phyloP scores from a whole-genome alignment of 2,329 filamentous ascomycete species.

The Xylariaceae sp. region DNA sequence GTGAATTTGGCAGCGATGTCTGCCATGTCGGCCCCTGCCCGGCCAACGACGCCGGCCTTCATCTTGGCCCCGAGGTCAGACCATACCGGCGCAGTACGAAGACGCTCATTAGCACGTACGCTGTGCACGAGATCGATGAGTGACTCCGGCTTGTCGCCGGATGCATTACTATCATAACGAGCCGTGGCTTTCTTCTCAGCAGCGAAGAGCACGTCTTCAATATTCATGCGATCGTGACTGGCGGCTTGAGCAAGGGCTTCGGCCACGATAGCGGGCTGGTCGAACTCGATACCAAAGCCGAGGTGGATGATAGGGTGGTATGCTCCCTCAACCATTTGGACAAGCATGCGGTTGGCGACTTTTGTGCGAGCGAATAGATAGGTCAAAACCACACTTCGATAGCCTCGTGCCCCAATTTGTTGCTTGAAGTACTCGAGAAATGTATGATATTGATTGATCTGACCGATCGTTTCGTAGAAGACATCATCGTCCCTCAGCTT shows the following conservation, averaged over 20 bases:
- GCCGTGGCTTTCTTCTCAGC: slow-evolving; percentile 19
- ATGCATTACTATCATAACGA: no score
- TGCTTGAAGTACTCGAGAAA: slow-evolving; percentile 68
- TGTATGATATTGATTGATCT: slow-evolving; percentile 54
- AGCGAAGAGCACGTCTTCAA: slow-evolving; percentile 50
- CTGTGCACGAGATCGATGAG: slow-evolving; percentile 31
- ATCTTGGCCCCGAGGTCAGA: slow-evolving; percentile 49
- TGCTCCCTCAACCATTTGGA: slow-evolving; percentile 55
- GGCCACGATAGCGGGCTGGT: slow-evolving; percentile 69
- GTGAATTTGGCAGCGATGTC: slow-evolving; percentile 59
- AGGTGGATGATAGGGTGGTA: slow-evolving; percentile 73
- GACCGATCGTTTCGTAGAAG: slow-evolving; percentile 33
- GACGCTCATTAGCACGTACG: slow-evolving; percentile 51
- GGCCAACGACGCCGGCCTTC: slow-evolving; percentile 65
- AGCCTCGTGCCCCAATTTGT: slow-evolving; percentile 65
- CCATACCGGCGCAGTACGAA: slow-evolving; percentile 54
- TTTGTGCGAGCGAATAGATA: slow-evolving; percentile 64
- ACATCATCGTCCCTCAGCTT: slow-evolving; percentile 23
- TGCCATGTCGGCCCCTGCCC: slow-evolving; percentile 62
- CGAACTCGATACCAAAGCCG: slow-evolving; percentile 71
- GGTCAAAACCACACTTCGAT: slow-evolving; percentile 59
- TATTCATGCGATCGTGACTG: slow-evolving; percentile 57
- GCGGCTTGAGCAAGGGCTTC: slow-evolving; percentile 70
- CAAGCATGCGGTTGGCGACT: slow-evolving; percentile 63
- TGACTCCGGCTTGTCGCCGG: no score